A percentile compares a stretch with the other conserved stretches of the same genome.
These are phyloP conservation scores for Dacryopinax primogenitus DNA, from an alignment of 768 basidiomycete species.

Conservation along the genomic window DNA sequence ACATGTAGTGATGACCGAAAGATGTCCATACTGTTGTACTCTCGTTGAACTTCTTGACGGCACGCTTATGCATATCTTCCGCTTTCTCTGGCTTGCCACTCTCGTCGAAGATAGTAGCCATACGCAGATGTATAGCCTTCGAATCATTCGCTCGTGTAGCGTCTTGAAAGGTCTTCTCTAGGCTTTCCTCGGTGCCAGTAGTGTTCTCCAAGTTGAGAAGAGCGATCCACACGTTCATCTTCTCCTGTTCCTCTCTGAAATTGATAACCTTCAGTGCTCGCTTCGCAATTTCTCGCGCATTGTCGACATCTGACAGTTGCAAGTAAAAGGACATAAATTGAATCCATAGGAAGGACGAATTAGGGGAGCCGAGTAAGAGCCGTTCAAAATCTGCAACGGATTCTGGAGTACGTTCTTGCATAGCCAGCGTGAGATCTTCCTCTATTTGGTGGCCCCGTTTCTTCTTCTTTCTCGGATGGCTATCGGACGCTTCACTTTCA, in stretches of 20 bases:
- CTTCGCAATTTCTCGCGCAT: slow-evolving; percentile 75
- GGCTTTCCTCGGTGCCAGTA: slow-evolving; percentile 71
- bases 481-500: slow-evolving; percentile 21
- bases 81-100: slow-evolving; percentile 79
- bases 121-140: slow-evolving; percentile 73
- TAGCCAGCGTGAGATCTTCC: slow-evolving; percentile 70
- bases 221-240: slow-evolving; percentile 94
- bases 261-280: slow-evolving; percentile 77
- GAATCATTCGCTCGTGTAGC: slow-evolving; percentile 84
- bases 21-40: slow-evolving; percentile 91
- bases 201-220: slow-evolving; percentile 86
- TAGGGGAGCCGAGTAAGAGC: slow-evolving; percentile 79
- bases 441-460: slow-evolving; percentile 47
- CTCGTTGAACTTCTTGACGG: slow-evolving; percentile 86
- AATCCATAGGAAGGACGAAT: slow-evolving; percentile 96
- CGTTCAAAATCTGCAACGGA: slow-evolving; percentile 94
- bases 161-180: slow-evolving; percentile 78
- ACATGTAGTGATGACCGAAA: slow-evolving; percentile 72
- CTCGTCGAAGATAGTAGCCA: slow-evolving; percentile 74
- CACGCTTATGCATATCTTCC: slow-evolving; percentile 80
- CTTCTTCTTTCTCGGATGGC: slow-evolving; percentile 49
- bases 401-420: slow-evolving; percentile 74
- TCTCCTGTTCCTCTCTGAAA: slow-evolving; percentile 93
- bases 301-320: slow-evolving; percentile 90
- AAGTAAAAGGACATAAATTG: slow-evolving; percentile 99